Evolutionary conservation across 140 eudicot genomes (phyloP).

Genomic region (Oenanthe javanica): DNA sequence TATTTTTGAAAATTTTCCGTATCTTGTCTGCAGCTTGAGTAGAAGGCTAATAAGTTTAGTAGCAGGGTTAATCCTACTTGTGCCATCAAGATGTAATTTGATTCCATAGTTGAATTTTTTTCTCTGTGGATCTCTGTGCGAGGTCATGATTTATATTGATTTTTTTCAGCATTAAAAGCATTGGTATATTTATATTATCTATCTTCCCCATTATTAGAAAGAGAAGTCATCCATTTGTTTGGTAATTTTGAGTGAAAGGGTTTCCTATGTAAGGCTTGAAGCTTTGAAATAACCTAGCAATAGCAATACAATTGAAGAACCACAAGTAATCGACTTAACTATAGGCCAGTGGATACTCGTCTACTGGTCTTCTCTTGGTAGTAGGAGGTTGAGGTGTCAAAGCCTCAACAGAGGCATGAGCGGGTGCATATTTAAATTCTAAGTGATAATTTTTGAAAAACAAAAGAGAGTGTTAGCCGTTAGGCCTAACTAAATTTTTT

Average conservation of each 20-base stretch:
- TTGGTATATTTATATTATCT: not conserved
- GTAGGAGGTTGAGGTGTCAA: not conserved
- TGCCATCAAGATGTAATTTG: not conserved
- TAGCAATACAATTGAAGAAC: not conserved
- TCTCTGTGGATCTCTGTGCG: not conserved
- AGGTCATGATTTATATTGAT: not conserved
- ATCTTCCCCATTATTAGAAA: not conserved
- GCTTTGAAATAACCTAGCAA: not conserved
- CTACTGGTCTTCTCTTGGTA: not conserved
- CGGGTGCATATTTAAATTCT: no score
- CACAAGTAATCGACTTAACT: not conserved
- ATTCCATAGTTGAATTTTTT: not conserved
- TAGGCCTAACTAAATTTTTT: not conserved
- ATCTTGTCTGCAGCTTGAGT: not conserved
- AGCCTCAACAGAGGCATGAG: no score
- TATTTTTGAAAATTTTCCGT: not conserved
- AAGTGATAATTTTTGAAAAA: not conserved
- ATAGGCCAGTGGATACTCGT: not conserved
- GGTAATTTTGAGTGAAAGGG: not conserved
- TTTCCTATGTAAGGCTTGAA: not conserved
- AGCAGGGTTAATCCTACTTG: not conserved
- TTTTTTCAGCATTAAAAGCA: not conserved
- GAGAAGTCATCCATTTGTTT: not conserved
- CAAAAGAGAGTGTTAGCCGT: not conserved
- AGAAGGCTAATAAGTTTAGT: not conserved